Evolutionary conservation across 106 monocot species (phyloP).

Genomic region (Dioscorea alata): DNA sequence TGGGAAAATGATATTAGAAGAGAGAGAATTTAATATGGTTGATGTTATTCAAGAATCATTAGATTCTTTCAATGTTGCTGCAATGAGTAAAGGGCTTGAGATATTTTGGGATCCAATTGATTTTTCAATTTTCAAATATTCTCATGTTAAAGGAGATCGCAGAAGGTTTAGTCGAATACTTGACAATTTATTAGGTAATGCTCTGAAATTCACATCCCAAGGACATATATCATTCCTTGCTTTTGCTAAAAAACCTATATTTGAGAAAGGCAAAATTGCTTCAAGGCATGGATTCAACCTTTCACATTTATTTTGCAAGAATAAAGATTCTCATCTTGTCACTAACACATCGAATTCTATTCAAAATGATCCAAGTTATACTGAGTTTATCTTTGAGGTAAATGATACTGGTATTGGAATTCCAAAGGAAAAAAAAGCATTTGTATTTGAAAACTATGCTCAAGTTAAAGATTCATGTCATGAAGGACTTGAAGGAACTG

Average conservation of each 20-base stretch:
- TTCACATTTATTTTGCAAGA: constrained; percentile 4
- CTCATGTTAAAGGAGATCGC: constrained; percentile 60
- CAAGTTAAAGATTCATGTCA: constrained; percentile 52
- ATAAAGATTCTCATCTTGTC: neutral
- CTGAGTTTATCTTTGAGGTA: constrained; percentile 83
- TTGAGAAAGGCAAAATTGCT: constrained; percentile 9
- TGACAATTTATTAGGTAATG: constrained; percentile 80
- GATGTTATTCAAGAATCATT: constrained; percentile 70
- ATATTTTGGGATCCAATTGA: constrained; percentile 98
- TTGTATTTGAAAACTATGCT: constrained; percentile 87
- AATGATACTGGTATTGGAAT: constrained; percentile 86
- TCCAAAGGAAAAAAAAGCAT: constrained; percentile 68
- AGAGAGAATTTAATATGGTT: constrained; percentile 68
- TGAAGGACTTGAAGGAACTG: constrained; percentile 61
- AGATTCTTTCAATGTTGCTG: constrained; percentile 62
- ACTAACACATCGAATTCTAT: neutral
- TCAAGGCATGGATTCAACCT: constrained; percentile 3
- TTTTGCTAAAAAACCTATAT: constrained; percentile 35
- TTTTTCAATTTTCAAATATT: constrained; percentile 43
- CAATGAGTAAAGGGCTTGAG: constrained; percentile 61
- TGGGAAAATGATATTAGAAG: constrained; percentile 82
- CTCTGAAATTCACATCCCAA: constrained; percentile 72
- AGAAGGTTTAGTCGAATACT: constrained; percentile 65
- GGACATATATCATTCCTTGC: constrained; percentile 66
- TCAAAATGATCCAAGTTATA: constrained; percentile 13